Base-by-base conservation (phyloP, 331 rosid species). In the Acacia concinna region DNA sequence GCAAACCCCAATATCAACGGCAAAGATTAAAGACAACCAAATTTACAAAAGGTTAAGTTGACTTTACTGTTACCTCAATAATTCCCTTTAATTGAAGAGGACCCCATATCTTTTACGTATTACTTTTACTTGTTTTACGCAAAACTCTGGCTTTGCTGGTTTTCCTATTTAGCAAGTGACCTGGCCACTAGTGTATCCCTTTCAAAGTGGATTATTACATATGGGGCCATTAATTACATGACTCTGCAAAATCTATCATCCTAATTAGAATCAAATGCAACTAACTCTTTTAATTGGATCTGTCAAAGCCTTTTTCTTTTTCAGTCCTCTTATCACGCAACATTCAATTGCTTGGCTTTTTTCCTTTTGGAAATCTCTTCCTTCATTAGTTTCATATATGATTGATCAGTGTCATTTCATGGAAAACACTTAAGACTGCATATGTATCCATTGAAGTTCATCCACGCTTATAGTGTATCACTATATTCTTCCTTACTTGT, bases 181-280 rank as follows among this genome's bases (percentile, higher is more conserved):
- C 21, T 74, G 28, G 7, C 76, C 43, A 3, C 6, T 46, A 31
- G 10, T 74, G 31, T 81, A 81, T 31, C 76, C 43, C n/a, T n/a
- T 3, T 2, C 43, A 52, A 52, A 54, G 71, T 38, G n/a, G 62
- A 34, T 43, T 28, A 80, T 80, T 38, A 38, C n/a, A n/a, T n/a
- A n/a, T n/a, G 41, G 41, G 41, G 41, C 41, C 41, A 38, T 38
- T 38, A 40, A 66, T 40, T 52, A 31, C 20, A 14, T 59, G 68
- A 30, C 63, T 66, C 68, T 37, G 44, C 27, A 31, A 35, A 74
- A 74, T 54, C 32, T 15, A 38, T 30, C 1, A 5, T 27, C 37
- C 67, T 20, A 20, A 51, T 6, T 20, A 54, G 27, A n/a, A 54
- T 52, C 11, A 54, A 54, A 54, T 28, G 27, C 28, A 21, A 54